Base-by-base conservation (phyloP, 257 asterid genomes). In the Cinchona pubescens region DNA sequence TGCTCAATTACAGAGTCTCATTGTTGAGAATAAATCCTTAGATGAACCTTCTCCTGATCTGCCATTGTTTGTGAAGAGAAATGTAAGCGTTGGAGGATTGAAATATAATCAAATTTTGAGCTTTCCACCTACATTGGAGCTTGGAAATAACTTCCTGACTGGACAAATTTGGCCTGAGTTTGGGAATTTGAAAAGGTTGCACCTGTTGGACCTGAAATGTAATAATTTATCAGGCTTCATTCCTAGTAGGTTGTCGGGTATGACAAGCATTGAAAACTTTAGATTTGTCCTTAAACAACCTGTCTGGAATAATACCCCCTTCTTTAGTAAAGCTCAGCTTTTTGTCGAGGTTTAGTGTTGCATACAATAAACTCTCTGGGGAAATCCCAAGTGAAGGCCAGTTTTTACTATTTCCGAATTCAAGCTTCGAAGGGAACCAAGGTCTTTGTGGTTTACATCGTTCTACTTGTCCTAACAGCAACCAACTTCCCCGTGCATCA, bases 81-180 rank as follows among this genome's bases (percentile, higher is more conserved):
- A 88, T 60, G 80, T 48, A 29, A 81, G 74, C 13, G 76, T 7
- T 6, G 35, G 67, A 49, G 85, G 85, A 11, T 78, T 78, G 76
- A 87, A 78, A 62, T 92, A 92, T 78, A 89, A 77, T 77, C 87
- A 83, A 80, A 82, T 83, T 23, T 37, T 78, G 51, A 87, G 90
- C 80, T 86, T 92, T 75, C 97, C 94, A 48, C 91, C 92, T 0
- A 86, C 90, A 2, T 67, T 92, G 76, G 94, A 84, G 55, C 92
- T 92, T 4, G 86, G 91, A 27, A 89, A 88, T 81, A 92, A 92
- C 77, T 75, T 72, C 56, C 87, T 92, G 55, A 86, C 86, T 0
- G 98, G 98, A 43, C 80, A 83, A 48, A 87, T 92, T 70, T 88
- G 87, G 91, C 94, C 94, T 0, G 94, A 89, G 80, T 92, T 92